Conservation (phyloP, 2,329 filamentous ascomycete genomes). For the Apiospora hydei region DNA sequence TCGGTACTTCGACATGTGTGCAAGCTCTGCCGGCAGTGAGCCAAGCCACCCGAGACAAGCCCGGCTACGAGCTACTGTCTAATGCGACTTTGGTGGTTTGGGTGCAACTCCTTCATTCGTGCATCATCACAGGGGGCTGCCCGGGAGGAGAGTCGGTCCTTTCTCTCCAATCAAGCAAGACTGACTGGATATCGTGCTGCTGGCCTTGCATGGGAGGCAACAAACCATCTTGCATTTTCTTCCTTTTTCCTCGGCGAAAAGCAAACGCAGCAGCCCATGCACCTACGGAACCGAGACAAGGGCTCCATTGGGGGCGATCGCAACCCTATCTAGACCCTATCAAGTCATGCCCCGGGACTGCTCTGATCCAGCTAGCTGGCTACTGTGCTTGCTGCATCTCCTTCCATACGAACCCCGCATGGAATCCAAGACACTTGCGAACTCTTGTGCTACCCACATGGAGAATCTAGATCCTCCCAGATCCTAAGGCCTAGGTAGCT, state of each 20-base stretch:
- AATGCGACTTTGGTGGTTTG: constrained; percentile 10
- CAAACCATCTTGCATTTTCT: not conserved
- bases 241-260: not conserved
- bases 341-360: not conserved
- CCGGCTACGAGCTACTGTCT: not conserved
- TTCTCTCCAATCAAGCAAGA: not conserved
- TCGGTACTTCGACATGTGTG: not conserved
- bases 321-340: constrained; percentile 19
- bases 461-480: not conserved
- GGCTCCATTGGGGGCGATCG: not conserved
- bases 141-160: not conserved
- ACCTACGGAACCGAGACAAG: not conserved
- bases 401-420: constrained; percentile 3
- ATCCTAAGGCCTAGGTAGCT: not conserved
- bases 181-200: not conserved
- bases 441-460: not conserved
- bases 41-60: not conserved
- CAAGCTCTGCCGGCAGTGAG: not conserved
- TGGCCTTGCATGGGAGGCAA: not conserved
- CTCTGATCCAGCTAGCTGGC: not conserved
- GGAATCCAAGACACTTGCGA: not conserved
- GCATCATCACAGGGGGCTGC: not conserved
- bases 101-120: not conserved
- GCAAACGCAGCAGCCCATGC: constrained; percentile 2
- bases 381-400: not conserved